These are phyloP conservation scores for Saturnispora bothae DNA, from an alignment of 805 yeast genomes.

Conservation along the genomic window DNA sequence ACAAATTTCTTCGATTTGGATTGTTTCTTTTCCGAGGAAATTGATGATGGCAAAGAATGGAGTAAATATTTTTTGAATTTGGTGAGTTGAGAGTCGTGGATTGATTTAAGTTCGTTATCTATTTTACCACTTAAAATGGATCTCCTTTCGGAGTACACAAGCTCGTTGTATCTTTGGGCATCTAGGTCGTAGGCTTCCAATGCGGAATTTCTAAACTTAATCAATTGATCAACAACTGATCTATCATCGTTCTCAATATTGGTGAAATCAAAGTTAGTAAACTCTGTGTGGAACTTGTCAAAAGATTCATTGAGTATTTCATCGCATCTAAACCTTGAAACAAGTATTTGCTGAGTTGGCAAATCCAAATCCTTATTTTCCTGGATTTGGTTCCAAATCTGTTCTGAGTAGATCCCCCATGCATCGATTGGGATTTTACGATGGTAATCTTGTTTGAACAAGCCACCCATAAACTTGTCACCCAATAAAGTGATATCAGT, in stretches of 20 bases:
- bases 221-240: slow-evolving; percentile 34
- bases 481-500: slow-evolving; percentile 55
- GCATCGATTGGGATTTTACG: slow-evolving; percentile 90
- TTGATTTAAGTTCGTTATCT: slow-evolving; percentile 33
- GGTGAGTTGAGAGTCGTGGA: slow-evolving; percentile 34
- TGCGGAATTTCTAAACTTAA: slow-evolving; percentile 34
- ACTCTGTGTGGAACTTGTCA: slow-evolving; percentile 31
- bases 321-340: slow-evolving; percentile 89
- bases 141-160: slow-evolving; percentile 60
- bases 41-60: slow-evolving; percentile 19
- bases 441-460: slow-evolving; percentile 65
- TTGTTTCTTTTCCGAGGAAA: slow-evolving; percentile 15
- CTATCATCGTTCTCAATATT: slow-evolving; percentile 21
- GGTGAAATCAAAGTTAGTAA: slow-evolving; percentile 18
- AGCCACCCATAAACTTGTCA: slow-evolving; percentile 39
- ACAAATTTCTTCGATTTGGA: slow-evolving; percentile 17
- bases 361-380: slow-evolving; percentile 86
- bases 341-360: slow-evolving; percentile 93
- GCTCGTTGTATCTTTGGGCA: slow-evolving; percentile 65
- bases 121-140: slow-evolving; percentile 37
- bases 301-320: slow-evolving; percentile 59
- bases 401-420: slow-evolving; percentile 85
- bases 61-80: slow-evolving; percentile 29
- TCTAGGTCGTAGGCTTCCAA: slow-evolving; percentile 48
- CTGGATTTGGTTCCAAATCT: slow-evolving; percentile 92